Percentiles rank a stretch among this genome's conserved stretches.
Conservation (phyloP, 345 rosid genomes). For the Raphanus raphanistrum region DNA sequence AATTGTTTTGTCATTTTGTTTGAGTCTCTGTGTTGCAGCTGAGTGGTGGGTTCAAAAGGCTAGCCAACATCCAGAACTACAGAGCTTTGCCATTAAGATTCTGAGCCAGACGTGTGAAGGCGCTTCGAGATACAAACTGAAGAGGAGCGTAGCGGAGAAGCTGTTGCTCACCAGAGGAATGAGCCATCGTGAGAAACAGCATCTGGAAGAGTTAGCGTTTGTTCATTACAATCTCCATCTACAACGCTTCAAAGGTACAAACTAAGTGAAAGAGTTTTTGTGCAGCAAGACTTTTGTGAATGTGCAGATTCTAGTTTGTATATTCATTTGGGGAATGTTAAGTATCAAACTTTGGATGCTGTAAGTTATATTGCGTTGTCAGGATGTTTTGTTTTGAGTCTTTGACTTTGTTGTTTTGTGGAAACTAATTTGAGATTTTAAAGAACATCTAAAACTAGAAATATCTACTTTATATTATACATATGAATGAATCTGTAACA, state of each 20-base stretch:
- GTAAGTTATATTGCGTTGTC: background rate
- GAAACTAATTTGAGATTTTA: background rate
- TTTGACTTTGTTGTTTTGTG: background rate
- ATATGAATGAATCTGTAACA: constrained; percentile 15
- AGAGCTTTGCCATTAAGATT: constrained; percentile 49
- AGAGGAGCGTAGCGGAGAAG: constrained; percentile 53
- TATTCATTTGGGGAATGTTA: background rate
- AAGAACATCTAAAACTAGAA: background rate
- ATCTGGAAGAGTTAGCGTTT: constrained; percentile 36
- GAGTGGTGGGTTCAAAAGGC: constrained; percentile 61
- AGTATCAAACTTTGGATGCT: background rate
- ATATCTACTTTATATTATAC: background rate
- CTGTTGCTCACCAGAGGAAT: constrained; percentile 26
- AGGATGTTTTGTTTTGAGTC: background rate
- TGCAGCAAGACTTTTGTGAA: constrained; percentile 1
- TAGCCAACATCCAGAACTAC: constrained; percentile 51
- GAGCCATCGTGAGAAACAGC: constrained; percentile 29
- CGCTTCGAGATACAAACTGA: constrained; percentile 48
- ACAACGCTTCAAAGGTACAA: constrained; percentile 25
- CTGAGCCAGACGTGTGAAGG: constrained; percentile 63
- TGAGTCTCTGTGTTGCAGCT: constrained; percentile 36
- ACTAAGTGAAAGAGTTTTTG: constrained; percentile 11
- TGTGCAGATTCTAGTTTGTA: constrained; percentile 16
- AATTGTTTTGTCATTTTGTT: background rate
- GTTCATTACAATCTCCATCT: constrained; percentile 56